Conservation (phyloP, 2,329 filamentous ascomycete species). For the Sporothrix brasiliensis region DNA sequence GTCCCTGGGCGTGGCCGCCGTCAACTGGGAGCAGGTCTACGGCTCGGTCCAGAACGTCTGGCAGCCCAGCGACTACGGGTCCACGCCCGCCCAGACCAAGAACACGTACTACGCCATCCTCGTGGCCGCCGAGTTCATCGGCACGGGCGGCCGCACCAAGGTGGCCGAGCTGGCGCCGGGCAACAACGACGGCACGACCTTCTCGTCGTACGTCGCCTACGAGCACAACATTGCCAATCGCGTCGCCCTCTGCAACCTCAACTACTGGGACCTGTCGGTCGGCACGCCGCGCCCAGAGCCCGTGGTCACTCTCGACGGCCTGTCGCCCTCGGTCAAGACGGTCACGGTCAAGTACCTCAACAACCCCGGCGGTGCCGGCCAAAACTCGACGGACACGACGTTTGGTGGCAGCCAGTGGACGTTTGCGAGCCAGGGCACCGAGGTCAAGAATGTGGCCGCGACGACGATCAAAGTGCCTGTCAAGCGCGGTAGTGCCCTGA, state of each 20-base stretch:
- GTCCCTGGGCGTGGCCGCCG: constrained; percentile 14
- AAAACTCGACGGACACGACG: constrained; percentile 17
- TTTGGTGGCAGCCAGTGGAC: constrained; percentile 27
- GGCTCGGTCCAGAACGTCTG: constrained; percentile 18
- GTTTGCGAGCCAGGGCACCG: constrained; percentile 4
- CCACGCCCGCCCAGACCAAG: constrained; percentile 24
- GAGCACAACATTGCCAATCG: background rate
- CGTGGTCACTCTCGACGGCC: background rate
- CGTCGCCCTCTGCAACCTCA: constrained; percentile 15
- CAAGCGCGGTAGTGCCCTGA: background rate
- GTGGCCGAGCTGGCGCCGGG: constrained; percentile 13
- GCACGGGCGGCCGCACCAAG: constrained; percentile 12
- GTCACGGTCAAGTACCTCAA: constrained; percentile 24
- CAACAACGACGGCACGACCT: constrained; percentile 22
- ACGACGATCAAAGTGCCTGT: constrained; percentile 13
- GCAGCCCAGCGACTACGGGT: constrained; percentile 8
- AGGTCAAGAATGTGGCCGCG: background rate
- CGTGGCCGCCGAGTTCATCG: constrained; percentile 22
- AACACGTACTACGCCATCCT: constrained; percentile 18
- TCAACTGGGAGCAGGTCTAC: constrained; percentile 28
- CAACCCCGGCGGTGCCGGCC: constrained; percentile 23
- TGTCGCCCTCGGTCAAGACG: background rate
- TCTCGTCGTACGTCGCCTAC: constrained; percentile 16
- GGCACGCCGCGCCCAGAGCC: background rate
- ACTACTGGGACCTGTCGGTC: constrained; percentile 20